A percentile compares a stretch with the other conserved stretches of the same genome.
phyloP scores from a whole-genome alignment of 345 rosid species.

The Populus simonii region DNA sequence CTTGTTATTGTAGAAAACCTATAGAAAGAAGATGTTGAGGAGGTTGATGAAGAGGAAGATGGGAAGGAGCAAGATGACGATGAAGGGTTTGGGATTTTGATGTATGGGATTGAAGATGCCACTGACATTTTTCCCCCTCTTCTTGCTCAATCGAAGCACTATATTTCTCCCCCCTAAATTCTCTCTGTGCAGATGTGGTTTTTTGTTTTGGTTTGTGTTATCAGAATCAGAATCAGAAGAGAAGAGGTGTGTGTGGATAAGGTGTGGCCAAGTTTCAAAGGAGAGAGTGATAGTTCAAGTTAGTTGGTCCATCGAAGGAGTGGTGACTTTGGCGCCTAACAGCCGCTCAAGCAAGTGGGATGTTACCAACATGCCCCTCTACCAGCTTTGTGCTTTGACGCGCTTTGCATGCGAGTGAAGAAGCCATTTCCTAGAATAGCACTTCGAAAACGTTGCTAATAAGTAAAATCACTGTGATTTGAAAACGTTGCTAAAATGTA shows the following conservation, averaged over 20 bases:
- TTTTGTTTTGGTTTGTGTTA: neutral
- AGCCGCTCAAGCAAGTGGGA: neutral
- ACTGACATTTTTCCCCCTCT: constrained; percentile 45
- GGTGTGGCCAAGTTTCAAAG: constrained; percentile 41
- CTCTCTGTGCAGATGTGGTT: neutral
- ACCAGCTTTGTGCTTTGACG: too few relatives aligned
- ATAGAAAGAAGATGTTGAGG: constrained; percentile 31
- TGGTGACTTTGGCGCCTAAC: constrained; percentile 3
- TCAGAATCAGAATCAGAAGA: constrained; percentile 8
- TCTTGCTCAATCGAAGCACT: neutral
- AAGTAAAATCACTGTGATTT: too few relatives aligned
- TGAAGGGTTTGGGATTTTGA: constrained; percentile 56
- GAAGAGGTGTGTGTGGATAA: constrained; percentile 37
- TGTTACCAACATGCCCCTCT: neutral
- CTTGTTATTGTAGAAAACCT: constrained; percentile 47
- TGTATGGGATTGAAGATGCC: constrained; percentile 58
- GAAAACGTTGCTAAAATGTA: neutral
- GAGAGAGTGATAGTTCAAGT: neutral
- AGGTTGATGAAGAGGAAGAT: constrained; percentile 34
- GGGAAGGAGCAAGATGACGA: constrained; percentile 36
- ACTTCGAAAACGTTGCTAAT: too few relatives aligned
- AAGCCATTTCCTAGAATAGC: too few relatives aligned
- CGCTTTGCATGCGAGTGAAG: too few relatives aligned
- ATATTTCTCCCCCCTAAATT: neutral
- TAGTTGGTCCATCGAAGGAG: neutral